Base-by-base conservation (phyloP, 805 yeast species). In the Babjeviella inositovora region DNA sequence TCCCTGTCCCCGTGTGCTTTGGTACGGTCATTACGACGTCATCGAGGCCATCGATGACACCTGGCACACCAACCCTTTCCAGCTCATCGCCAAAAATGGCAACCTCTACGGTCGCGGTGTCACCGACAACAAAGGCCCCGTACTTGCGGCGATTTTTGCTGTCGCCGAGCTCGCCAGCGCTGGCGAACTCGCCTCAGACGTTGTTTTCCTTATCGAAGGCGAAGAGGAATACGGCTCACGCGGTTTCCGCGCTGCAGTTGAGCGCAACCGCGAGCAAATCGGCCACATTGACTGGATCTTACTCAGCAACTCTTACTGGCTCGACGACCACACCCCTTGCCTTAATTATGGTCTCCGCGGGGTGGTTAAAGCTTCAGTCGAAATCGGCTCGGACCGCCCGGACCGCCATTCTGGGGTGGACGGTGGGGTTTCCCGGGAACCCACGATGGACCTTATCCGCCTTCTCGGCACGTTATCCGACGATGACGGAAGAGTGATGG, bases 21-120 rank as follows among this genome's bases (percentile, higher is more conserved):
- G 93, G 76, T 87, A 87, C 45, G 97, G 94, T 1, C 98, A 87
- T 53, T 87, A 90, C 41, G 98, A 87, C 47, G 95, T 87, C 14
- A 82, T 87, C 19, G 79, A 76, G 28, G 92, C 92, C 0, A 64
- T 66, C 16, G 60, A 59, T 23, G 57, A 55, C 5, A 56, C 56
- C 15, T 87, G 97, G 96, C 43, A 54, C 6, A 65, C 90, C 0
- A 72, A 75, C 31, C 97, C 97, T 0, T 90, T 76, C 41, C 47
- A 50, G 12, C 44, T 90, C 41, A 63, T 76, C 0, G 76, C 93
- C 3, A 60, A 63, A 28, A 75, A 87, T 41, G 97, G 97, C 0
- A 82, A 74, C 36, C 40, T 87, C 28, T 77, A 79, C 37, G 97
- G 87, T 2, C 62, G 98, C 41, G 98, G 98, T 27, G 90, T 76